Percentiles rank a stretch among this genome's conserved stretches.
These are phyloP conservation scores for Saccharomyces mikatae DNA, from an alignment of 805 yeast genomes.

Conservation along the genomic window DNA sequence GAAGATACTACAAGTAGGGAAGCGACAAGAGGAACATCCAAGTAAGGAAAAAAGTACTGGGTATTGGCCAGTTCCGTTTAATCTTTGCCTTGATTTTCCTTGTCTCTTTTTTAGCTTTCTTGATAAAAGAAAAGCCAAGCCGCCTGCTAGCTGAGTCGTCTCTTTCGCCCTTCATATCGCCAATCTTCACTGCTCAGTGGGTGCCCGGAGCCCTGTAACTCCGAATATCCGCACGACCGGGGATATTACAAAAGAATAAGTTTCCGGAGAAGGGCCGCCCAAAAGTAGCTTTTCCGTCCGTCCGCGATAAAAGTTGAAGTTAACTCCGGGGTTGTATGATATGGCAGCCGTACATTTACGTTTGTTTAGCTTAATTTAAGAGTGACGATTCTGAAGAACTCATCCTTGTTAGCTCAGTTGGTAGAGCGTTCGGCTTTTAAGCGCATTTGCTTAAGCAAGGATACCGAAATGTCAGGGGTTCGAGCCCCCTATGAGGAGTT, in stretches of 20 bases:
- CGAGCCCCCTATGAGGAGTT: conserved; percentile 46
- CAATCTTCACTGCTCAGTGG: background rate
- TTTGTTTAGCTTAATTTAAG: too few relatives aligned
- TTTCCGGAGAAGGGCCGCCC: background rate
- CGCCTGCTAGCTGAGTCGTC: background rate
- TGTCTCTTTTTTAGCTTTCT: background rate
- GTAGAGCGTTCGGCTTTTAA: conserved; percentile 65
- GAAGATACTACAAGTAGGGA: background rate
- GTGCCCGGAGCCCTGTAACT: background rate
- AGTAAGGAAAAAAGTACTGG: background rate
- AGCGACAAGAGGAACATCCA: background rate
- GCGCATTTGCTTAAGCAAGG: conserved; percentile 32
- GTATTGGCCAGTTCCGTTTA: background rate
- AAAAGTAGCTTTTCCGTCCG: background rate
- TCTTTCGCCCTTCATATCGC: background rate
- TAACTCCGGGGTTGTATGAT: background rate
- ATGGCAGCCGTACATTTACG: too few relatives aligned
- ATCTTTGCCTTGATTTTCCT: background rate
- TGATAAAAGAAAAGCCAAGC: background rate
- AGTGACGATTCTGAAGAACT: conserved; percentile 23
- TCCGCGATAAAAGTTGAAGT: background rate
- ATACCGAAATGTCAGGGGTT: conserved; percentile 44
- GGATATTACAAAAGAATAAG: too few relatives aligned
- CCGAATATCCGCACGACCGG: background rate
- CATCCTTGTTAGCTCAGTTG: conserved; percentile 56